Evolutionary conservation across 192 early-diverging fungal genomes (phyloP), one percentile per base, ranked within the genome.

Genomic region (Gaertneriomyces semiglobifer): DNA sequence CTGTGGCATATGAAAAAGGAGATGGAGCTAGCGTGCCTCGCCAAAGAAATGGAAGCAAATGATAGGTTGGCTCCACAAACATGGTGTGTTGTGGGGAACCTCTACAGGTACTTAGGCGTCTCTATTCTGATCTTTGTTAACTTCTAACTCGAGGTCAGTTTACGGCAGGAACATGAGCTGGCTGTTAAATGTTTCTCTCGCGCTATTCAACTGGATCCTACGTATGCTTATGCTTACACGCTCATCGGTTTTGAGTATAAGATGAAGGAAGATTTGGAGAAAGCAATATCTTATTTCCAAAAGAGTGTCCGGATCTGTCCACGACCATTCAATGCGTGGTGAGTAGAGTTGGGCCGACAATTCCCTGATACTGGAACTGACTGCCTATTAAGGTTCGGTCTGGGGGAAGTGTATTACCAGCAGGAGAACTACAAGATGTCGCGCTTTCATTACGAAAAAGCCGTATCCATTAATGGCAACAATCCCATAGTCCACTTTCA

Each of bases 261-360:
- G 45, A 79, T 82, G 4, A 77, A 80, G 19, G 91, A 91, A 44
- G 89, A 92, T 62, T 76, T 83, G 44, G 90, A 93, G 18, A 78
- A 88, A 20, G 91, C 93, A 3, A 78, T 85, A 65, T 77, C 81
- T 53, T 86, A 79, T 38, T 95, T 90, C 76, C 79, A 89, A 51
- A 77, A 74, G 6, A 91, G 92, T 1, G 72, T 91, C 25, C 78
- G 82, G 14, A 79, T 88, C 41, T 84, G 95, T 65, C 74, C 77
- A 11, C 77, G 93, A 12, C 90, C 93, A 57, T 94, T 90, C 62
- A 89, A 89, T 60, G 92, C 93, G 20, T 91, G 90, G 91, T 93
- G 85, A 72, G 77, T 47, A 43, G 5, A 16, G 16, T 9, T 63
- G 1, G 2, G 33, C 62, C 4, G 18, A 53, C 20, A 63, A 12